These are phyloP conservation scores for Kodamaea sp. DNA, from an alignment of 1,139 yeast genomes.

Conservation along the genomic window DNA sequence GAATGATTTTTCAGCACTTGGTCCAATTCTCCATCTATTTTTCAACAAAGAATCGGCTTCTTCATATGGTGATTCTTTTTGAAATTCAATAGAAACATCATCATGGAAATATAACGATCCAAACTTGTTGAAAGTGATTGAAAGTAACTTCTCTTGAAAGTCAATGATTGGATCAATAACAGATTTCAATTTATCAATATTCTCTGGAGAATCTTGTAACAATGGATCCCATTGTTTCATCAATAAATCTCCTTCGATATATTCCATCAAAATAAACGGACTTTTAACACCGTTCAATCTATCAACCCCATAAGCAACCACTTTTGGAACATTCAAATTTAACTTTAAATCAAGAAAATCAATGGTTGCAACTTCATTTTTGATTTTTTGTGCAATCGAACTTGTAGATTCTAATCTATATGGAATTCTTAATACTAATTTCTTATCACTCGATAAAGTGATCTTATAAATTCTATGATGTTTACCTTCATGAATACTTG, in stretches of 20 bases:
- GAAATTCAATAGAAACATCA: slow-evolving; percentile 48
- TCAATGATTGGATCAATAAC: slow-evolving; percentile 64
- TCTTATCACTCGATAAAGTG: slow-evolving; percentile 56
- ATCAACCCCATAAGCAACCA: slow-evolving; percentile 67
- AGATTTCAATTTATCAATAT: slow-evolving; percentile 44
- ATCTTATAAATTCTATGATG: slow-evolving; percentile 83
- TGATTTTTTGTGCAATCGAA: slow-evolving; percentile 63
- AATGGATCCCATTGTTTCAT: slow-evolving; percentile 93
- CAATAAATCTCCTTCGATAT: slow-evolving; percentile 69
- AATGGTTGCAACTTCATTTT: slow-evolving; percentile 90
- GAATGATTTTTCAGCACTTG: slow-evolving; percentile 75
- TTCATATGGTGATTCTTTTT: slow-evolving; percentile 55
- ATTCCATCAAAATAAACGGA: slow-evolving; percentile 81
- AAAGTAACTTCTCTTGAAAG: slow-evolving; percentile 51
- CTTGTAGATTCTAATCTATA: slow-evolving; percentile 66
- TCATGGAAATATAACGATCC: slow-evolving; percentile 79
- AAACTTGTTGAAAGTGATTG: slow-evolving; percentile 58
- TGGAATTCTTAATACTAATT: slow-evolving; percentile 78
- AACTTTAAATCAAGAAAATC: slow-evolving; percentile 66
- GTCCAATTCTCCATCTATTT: slow-evolving; percentile 86
- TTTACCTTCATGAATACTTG: slow-evolving; percentile 89
- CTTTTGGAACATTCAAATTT: slow-evolving; percentile 62
- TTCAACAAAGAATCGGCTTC: slow-evolving; percentile 52
- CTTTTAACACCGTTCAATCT: slow-evolving; percentile 58
- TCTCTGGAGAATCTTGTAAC: slow-evolving; percentile 34